Base-by-base conservation (phyloP, 2,329 filamentous ascomycete species). In the Pseudogymnoascus sp. region DNA sequence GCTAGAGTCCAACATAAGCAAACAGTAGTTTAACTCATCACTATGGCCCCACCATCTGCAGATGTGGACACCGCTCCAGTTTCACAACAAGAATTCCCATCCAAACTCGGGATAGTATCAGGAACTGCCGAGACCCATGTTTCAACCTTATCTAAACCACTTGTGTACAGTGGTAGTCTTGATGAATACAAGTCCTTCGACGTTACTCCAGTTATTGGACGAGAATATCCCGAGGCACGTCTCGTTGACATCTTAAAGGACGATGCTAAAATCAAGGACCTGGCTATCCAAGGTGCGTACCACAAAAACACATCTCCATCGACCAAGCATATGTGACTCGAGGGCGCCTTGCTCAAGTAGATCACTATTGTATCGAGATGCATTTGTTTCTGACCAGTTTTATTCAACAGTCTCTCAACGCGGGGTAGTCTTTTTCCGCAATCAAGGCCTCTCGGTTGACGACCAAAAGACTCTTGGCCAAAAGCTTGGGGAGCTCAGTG, bases 351-450 rank as follows among this genome's bases (percentile, higher is more conserved):
- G 17, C 2, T 11, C 10, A 19, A 19, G 10, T 19, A 42, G 17
- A 42, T 2, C 9, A 17, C n/a, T 9, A 11, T 2, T 13, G 40
- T 1, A 13, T 21, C 11, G 5, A 21, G 17, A 44, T 17, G 6
- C 10, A 40, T 40, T 17, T 40, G 38, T 44, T 26, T 26, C 21
- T 50, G 13, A 50, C 44, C 7, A 26, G 13, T 26, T 28, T 26
- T 23, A n/a, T n/a, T 50, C 2, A 28, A 26, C 47, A 80, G 80
- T 83, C 60, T 82, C 80, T 1, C 77, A 81, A 65, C 76, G 80
- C 6, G 80, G 81, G 1, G 80, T 83, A 0, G 78, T 82, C 17
- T 83, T 83, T 72, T 82, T 83, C 73, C 78, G 80, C 53, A 77
- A 77, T 50, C 81, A 83, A 65, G 74, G 80, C 67, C 73, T 83